Conservation (phyloP, 2,329 filamentous ascomycete genomes). For the Colletotrichum cuscutae region DNA sequence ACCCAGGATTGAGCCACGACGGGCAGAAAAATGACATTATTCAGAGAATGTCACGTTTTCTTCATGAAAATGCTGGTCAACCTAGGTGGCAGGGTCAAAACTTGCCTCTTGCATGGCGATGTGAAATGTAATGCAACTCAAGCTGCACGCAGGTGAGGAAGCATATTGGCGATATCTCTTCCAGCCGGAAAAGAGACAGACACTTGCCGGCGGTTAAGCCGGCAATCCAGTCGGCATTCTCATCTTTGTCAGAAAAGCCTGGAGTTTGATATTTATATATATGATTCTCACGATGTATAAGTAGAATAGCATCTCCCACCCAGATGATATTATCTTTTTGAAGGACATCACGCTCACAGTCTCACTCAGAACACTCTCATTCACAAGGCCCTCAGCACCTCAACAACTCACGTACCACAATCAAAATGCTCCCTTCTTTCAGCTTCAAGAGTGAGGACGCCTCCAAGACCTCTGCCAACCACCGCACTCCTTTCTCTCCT, state of each 20-base stretch:
- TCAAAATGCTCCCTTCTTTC: neutral
- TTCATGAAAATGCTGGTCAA: neutral
- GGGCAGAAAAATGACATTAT: neutral
- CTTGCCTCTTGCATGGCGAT: neutral
- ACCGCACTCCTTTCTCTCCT: neutral
- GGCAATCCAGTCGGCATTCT: neutral
- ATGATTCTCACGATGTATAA: neutral
- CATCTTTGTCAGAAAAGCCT: neutral
- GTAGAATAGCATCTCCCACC: neutral
- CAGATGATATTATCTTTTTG: neutral
- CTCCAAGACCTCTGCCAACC: neutral
- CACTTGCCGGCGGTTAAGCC: neutral
- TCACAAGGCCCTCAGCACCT: neutral
- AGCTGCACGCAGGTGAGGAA: neutral
- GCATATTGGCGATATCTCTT: neutral
- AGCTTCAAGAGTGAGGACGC: neutral
- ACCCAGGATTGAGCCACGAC: neutral
- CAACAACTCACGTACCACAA: neutral
- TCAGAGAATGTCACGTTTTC: neutral
- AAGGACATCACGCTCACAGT: neutral
- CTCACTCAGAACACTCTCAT: neutral
- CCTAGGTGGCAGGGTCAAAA: neutral
- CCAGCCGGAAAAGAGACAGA: neutral
- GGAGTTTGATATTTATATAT: neutral
- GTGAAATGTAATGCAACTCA: neutral